Percentiles rank a stretch among this genome's conserved stretches.
phyloP scores from a whole-genome alignment of 2,329 filamentous ascomycete species.

The Pseudocercospora fuligena region DNA sequence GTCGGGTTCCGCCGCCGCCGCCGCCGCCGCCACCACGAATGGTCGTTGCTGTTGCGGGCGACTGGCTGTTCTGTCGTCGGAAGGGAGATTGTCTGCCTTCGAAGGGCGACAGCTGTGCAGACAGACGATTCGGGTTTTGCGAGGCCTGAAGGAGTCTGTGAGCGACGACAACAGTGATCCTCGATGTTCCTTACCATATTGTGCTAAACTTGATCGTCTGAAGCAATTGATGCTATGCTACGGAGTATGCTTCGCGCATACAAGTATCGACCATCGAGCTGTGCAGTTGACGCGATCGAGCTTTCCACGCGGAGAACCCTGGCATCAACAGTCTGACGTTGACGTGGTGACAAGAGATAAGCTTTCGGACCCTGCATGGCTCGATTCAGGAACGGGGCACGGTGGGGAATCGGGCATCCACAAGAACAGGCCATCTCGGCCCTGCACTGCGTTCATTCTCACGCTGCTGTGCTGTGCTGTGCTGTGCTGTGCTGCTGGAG shows the following conservation, averaged over 20 bases:
- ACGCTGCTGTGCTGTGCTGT: background rate
- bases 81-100: slow-evolving; percentile 42
- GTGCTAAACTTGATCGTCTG: background rate
- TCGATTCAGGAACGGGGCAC: background rate
- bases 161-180: background rate
- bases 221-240: background rate
- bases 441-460: background rate
- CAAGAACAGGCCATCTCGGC: background rate
- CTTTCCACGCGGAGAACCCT: background rate
- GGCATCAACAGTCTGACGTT: background rate
- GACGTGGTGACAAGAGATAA: background rate
- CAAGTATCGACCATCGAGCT: background rate
- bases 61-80: slow-evolving; percentile 40
- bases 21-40: no score
- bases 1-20: slow-evolving; percentile 48
- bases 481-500: background rate
- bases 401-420: background rate
- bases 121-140: slow-evolving; percentile 18
- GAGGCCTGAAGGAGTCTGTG: slow-evolving; percentile 9
- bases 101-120: slow-evolving; percentile 27
- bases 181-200: background rate
- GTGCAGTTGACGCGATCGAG: background rate
- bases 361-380: background rate
- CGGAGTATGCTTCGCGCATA: no score
- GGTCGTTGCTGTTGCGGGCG: slow-evolving; percentile 34